Evolutionary conservation across 1,284 basidiomycete genomes (phyloP), one percentile per base, ranked within the genome.

Genomic region (Fistulinella cinereoalba): DNA sequence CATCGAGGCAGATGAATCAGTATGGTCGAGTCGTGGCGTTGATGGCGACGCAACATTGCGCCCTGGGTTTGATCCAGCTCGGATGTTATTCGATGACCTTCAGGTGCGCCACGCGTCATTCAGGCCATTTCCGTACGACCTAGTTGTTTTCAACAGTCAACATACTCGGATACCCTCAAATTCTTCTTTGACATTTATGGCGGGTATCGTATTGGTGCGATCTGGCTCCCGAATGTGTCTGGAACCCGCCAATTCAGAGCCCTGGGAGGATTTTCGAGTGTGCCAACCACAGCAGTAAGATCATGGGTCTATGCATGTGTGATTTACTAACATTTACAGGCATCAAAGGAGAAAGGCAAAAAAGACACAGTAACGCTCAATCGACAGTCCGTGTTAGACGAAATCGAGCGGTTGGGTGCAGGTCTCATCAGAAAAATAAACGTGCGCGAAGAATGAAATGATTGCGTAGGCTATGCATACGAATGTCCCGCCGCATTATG

Each of bases 111-210:
- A 12, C 15, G 18, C n/a, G 6, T 22, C 41, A 19, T 37, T 19
- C 12, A 46, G 4, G 24, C 22, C n/a, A 1, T 29, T 21, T 27
- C 18, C 39, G 13, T 33, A 19, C 37, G 12, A 40, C 10, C 21
- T 48, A 34, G 54, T 45, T 28, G 51, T 28, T 49, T 43, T 19
- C 19, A 38, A 33, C 56, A 93, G 85, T 72, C 76, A n/a, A 68
- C 83, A 5, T 97, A 92, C 66, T 74, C 79, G 7, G 87, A 93
- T 56, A 85, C 85, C 0, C 77, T 91, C 55, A 78, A 89, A 44
- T 76, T 97, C 41, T 99, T 98, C 74, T 82, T 85, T 60, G 96
- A 99, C 59, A 70, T 76, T 0, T 76, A 85, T 29, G 97, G 97
- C 13, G 94, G 96, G 0, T 71, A 78, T 42, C 71, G 75, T 8